Evolutionary conservation across 2,329 filamentous ascomycete genomes (phyloP), one percentile per base, ranked within the genome.

Genomic region (Venturia effusa): DNA sequence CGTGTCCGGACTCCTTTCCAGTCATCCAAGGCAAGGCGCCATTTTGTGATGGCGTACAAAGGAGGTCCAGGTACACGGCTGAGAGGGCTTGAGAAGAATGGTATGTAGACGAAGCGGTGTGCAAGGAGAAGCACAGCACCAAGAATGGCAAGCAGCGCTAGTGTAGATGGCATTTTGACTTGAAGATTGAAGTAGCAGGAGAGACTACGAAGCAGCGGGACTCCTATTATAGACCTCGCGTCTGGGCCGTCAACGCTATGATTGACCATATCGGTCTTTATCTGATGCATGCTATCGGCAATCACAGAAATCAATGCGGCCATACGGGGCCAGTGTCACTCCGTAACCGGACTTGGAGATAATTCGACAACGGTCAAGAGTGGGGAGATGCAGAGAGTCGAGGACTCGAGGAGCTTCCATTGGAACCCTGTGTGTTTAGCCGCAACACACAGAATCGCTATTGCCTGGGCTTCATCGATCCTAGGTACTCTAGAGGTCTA

Each of bases 21-120:
- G 63, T 80, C 80, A 39, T 79, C 77, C 59, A 72, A 72, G 0
- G 77, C 78, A 0, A 81, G 74, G 2, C 78, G 74, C 77, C 77
- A 80, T 68, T 75, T 76, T 0, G 78, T 77, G 37, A 63, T 61
- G 24, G 64, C 64, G 43, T 59, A 65, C 22, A 64, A 37, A 4
- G 55, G 54, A n/a, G 61, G n/a, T 45, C 64, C 61, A 17, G 64
- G 64, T 40, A 65, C 64, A 15, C 55, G 62, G 11, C 41, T 61
- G 24, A 64, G 55, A 41, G 62, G 62, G 37, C 19, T 24, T 45
- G 24, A 43, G 24, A 64, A 61, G 54, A 64, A 39, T 8, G 61
- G 61, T 6, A 51, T 3, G 41, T 62, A 62, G 13, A 62, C 27
- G 40, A 62, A 22, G 43, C 41, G 61, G 22, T 34, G 40, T 34